phyloP scores from a whole-genome alignment of 768 basidiomycete genomes.

The Tremella yokohamensis region DNA sequence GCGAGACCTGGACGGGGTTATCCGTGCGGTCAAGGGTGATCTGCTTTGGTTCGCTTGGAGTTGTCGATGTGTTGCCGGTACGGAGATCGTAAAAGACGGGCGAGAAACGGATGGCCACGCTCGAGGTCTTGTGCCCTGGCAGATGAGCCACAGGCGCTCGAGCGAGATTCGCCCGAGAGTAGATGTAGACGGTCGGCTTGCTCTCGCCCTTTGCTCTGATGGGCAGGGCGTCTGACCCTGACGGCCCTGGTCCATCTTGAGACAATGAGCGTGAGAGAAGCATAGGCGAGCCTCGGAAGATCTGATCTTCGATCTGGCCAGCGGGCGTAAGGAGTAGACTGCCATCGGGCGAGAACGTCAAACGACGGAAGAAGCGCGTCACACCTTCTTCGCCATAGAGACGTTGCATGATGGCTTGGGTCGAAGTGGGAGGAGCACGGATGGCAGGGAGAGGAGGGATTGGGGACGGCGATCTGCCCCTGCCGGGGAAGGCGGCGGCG shows the following conservation, averaged over 20 bases:
- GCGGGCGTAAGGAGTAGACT: conserved; percentile 90
- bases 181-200: conserved; percentile 77
- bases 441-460: conserved; percentile 78
- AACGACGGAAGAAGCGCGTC: conserved; percentile 89
- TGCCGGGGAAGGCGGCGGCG: conserved; percentile 27
- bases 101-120: conserved; percentile 88
- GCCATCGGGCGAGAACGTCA: conserved; percentile 93
- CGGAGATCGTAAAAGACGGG: conserved; percentile 91
- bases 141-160: conserved; percentile 88
- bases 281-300: conserved; percentile 53
- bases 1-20: conserved; percentile 51
- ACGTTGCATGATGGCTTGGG: conserved; percentile 58
- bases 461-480: conserved; percentile 48
- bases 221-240: conserved; percentile 11
- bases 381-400: conserved; percentile 93
- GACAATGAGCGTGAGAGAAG: conserved; percentile 19
- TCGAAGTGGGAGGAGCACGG: conserved; percentile 58
- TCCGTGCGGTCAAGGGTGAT: conserved; percentile 58
- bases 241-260: conserved; percentile 10
- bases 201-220: conserved; percentile 50
- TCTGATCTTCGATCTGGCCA: conserved; percentile 92
- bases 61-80: conserved; percentile 53
- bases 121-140: conserved; percentile 93
- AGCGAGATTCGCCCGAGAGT: conserved; percentile 90
- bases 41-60: conserved; percentile 55